Conservation (phyloP, 208 protist species). For the Angomonas ambiguus region DNA sequence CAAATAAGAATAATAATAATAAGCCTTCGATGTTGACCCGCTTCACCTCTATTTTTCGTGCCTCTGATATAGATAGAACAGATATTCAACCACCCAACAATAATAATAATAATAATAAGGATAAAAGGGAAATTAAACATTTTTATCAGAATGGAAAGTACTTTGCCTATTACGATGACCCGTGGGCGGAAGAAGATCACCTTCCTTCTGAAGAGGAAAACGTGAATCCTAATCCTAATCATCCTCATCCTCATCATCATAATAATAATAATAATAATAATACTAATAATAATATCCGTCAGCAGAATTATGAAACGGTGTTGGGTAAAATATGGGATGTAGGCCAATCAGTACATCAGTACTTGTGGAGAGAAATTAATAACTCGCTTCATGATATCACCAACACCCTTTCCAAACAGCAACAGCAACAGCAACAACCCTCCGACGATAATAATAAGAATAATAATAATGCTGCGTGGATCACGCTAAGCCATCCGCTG, state of each 20-base stretch:
- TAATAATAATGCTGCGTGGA: not conserved
- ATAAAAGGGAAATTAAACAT: not conserved
- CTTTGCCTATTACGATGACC: not conserved
- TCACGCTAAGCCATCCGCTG: not conserved
- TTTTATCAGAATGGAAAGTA: slow-evolving; percentile 7
- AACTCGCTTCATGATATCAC: no score
- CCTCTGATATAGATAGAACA: not conserved
- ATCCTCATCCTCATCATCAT: not conserved
- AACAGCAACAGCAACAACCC: no score
- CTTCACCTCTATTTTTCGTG: not conserved
- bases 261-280: slow-evolving; percentile 9
- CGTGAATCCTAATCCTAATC: not conserved
- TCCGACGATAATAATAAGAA: slow-evolving; percentile 7
- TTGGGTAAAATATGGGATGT: not conserved
- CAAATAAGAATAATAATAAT: no score
- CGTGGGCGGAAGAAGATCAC: not conserved
- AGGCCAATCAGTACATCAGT: not conserved
- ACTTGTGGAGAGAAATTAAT: not conserved
- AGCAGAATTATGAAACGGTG: not conserved
- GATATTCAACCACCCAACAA: not conserved
- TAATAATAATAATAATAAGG: slow-evolving; percentile 11
- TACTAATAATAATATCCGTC: not conserved
- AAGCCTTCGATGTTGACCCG: not conserved
- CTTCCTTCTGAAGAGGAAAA: not conserved
- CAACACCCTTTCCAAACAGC: no score